Conservation (phyloP, 73 alveolate genomes). For the Blepharisma stoltei region DNA sequence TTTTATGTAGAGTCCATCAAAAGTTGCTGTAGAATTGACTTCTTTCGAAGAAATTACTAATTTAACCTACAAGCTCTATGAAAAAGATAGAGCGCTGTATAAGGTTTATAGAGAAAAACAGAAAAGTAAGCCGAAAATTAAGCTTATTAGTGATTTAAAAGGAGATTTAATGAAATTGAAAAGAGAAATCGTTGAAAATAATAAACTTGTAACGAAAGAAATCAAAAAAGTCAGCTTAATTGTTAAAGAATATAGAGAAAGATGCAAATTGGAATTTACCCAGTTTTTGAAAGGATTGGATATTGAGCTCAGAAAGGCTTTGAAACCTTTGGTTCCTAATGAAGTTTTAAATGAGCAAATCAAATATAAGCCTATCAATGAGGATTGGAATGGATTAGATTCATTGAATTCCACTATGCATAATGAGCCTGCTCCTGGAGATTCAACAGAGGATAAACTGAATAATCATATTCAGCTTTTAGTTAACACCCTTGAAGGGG, state of each 20-base stretch:
- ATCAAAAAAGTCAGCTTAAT: slow-evolving; percentile 5
- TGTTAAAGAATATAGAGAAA: slow-evolving; percentile 5
- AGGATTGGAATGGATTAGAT: neutral
- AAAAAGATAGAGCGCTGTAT: neutral
- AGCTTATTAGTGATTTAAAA: neutral
- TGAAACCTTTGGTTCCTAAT: slow-evolving; percentile 21
- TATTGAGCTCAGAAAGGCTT: slow-evolving; percentile 22
- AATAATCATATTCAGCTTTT: slow-evolving; percentile 15
- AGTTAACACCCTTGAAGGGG: slow-evolving; percentile 14
- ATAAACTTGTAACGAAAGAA: neutral
- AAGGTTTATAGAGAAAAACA: neutral
- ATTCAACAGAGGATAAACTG: neutral
- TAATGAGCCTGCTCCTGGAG: neutral
- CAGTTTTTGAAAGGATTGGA: slow-evolving; percentile 1
- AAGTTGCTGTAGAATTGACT: slow-evolving; percentile 5
- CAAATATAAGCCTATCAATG: neutral
- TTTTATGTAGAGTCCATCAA: slow-evolving; percentile 1
- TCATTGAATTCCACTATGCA: neutral
- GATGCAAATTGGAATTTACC: neutral
- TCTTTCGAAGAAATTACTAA: slow-evolving; percentile 8
- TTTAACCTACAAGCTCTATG: neutral
- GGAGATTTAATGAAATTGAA: neutral
- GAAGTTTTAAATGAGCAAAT: neutral
- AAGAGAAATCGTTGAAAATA: neutral
- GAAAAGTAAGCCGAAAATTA: neutral